Evolutionary conservation across 2,329 filamentous ascomycete species (phyloP), one percentile per base, ranked within the genome.

Genomic region (Diplodia corticola): DNA sequence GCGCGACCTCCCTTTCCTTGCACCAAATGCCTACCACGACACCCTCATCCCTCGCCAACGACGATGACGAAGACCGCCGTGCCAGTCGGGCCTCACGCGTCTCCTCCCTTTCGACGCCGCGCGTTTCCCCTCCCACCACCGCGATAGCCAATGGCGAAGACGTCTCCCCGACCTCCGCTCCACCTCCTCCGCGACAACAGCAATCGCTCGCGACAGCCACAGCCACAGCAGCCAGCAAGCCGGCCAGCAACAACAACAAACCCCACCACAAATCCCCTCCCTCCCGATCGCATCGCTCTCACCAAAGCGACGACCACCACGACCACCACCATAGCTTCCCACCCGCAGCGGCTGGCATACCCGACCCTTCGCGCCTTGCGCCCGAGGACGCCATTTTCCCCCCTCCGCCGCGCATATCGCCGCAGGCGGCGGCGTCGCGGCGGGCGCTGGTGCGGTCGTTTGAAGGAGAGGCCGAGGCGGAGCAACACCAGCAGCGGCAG

Each of bases 321-420:
- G 10, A 50, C 9, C 6, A 10, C 37, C 4, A 49, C 22, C 20
- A 50, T n/a, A 50, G 26, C 26, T 26, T 20, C 48, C 20, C 24
- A 24, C 22, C 48, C 12, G 22, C 17, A 15, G 4, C 22, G 9
- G 37, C 9, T 33, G n/a, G 28, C 60, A 46, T 22, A 20, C 40
- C 70, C 33, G 71, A 77, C 49, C 74, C 72, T 2, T 71, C 70
- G 13, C 89, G 88, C 69, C 88, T 96, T 49, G 89, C 91, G 4
- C 92, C 92, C 17, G 90, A 94, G 80, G 92, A 96, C 86, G 92
- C 92, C 65, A 91, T 92, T 78, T 85, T 87, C 73, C 80, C 84
- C 15, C 77, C 83, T 17, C 87, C 88, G 1, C 86, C 89, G 44
- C 17, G 46, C 7, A 46, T 44, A 28, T 60, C 55, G 13, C 35